Percentiles rank a stretch among this genome's conserved stretches.
These are phyloP conservation scores for Blastomyces emzantsi DNA, from an alignment of 2,329 filamentous ascomycete species.

Conservation along the genomic window DNA sequence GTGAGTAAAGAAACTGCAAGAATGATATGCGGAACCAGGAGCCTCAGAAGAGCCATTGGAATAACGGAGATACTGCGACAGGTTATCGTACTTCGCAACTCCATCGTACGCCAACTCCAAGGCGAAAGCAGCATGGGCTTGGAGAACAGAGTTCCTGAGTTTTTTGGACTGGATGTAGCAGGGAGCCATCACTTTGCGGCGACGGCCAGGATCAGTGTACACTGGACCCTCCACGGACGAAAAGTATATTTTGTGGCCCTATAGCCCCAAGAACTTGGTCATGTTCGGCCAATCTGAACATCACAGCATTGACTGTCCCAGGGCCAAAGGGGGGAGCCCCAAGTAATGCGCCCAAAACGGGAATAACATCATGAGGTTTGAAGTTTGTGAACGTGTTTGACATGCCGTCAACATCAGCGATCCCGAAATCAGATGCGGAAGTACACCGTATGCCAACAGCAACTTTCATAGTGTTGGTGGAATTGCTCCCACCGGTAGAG, in stretches of 20 bases:
- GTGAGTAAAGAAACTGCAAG: not conserved
- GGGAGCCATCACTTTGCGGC: not conserved
- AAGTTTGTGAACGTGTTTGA: not conserved
- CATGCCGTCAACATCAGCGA: not conserved
- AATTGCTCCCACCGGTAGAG: not conserved
- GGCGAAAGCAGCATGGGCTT: not conserved
- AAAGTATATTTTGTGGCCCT: not conserved
- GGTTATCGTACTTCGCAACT: conserved; percentile 1
- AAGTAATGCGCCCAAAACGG: too few species aligned
- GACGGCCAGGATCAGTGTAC: not conserved
- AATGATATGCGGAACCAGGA: not conserved
- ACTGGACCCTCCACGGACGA: not conserved
- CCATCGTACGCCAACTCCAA: conserved; percentile 4
- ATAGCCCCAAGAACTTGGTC: not conserved
- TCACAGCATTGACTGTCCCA: not conserved
- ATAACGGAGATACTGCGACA: not conserved
- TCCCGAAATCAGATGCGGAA: not conserved
- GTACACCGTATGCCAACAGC: conserved; percentile 1
- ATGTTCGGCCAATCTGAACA: not conserved
- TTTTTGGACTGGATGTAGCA: conserved; percentile 4
- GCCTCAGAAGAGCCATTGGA: not conserved
- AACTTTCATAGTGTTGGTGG: not conserved
- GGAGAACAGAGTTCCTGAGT: not conserved
- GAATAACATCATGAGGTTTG: not conserved
- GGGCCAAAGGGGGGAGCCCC: not conserved